phyloP scores from a whole-genome alignment of 139 green algal genomes.

The Trebouxia sp. region DNA sequence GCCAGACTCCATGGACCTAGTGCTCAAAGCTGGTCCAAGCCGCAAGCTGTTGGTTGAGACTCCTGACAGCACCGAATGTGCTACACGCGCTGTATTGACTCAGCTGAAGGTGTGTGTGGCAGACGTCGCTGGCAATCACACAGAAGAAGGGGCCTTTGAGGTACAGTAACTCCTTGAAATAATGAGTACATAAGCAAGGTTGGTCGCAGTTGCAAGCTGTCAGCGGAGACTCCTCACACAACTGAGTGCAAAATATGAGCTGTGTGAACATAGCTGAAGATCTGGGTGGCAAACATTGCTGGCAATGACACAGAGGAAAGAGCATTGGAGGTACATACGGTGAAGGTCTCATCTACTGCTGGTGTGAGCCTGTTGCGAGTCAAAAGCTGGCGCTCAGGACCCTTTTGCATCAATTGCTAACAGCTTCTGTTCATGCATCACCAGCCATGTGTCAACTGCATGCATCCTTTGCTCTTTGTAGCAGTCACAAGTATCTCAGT shows the following conservation, averaged over 20 bases:
- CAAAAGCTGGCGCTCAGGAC: no score
- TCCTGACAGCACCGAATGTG: constrained; percentile 41
- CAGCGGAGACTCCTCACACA: constrained; percentile 45
- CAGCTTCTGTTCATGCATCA: no score
- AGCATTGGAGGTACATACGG: constrained; percentile 60
- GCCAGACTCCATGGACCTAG: constrained; percentile 52
- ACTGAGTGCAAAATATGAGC: constrained; percentile 46
- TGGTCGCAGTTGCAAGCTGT: constrained; percentile 47
- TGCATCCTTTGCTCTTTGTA: no score
- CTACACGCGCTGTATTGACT: constrained; percentile 42
- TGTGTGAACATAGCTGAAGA: constrained; percentile 43
- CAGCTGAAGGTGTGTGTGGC: constrained; percentile 44
- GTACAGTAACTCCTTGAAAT: no score
- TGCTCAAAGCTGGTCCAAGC: constrained; percentile 48
- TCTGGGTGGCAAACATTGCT: constrained; percentile 48
- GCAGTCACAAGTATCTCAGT: no score
- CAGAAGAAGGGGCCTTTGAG: constrained; percentile 45
- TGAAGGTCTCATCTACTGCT: no score
- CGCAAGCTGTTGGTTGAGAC: constrained; percentile 53
- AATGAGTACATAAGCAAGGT: no score
- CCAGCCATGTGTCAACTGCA: no score
- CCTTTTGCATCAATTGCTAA: no score
- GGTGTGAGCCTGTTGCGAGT: no score
- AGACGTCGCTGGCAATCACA: constrained; percentile 59
- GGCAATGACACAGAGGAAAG: constrained; percentile 48